Conservation (phyloP, 1,139 yeast species). For the Yarrowia galli region DNA sequence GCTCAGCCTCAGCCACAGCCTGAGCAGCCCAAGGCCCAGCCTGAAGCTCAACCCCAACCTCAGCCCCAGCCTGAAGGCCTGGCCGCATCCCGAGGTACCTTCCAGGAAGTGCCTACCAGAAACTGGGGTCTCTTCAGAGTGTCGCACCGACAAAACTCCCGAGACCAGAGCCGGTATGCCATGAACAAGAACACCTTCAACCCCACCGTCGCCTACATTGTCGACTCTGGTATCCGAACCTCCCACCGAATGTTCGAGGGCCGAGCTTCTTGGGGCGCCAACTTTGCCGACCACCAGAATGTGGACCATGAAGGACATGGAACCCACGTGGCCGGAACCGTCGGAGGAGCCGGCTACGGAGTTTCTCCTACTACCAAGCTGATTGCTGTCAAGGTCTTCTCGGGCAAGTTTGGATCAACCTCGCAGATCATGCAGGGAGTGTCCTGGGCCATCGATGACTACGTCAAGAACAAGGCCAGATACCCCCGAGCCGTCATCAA, state of each 20-base stretch:
- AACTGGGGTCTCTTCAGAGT: conserved; percentile 74
- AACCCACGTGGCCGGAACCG: conserved; percentile 57
- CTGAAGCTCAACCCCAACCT: too few species aligned
- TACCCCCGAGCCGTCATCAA: conserved; percentile 88
- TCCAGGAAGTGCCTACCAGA: conserved; percentile 45
- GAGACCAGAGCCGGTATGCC: conserved; percentile 53
- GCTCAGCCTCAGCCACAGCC: too few species aligned
- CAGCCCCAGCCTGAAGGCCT: too few species aligned
- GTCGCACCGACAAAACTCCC: conserved; percentile 51
- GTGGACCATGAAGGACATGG: conserved; percentile 54
- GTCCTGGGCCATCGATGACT: conserved; percentile 52
- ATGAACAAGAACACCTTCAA: conserved; percentile 76
- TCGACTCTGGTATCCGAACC: conserved; percentile 58
- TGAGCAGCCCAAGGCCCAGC: too few species aligned
- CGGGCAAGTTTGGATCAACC: conserved; percentile 47
- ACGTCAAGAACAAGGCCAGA: conserved; percentile 60
- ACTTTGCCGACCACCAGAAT: conserved; percentile 49
- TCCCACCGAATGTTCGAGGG: conserved; percentile 60
- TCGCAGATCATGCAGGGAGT: conserved; percentile 57
- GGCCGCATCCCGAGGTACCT: background rate
- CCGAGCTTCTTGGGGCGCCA: conserved; percentile 54
- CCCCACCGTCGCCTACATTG: conserved; percentile 61
- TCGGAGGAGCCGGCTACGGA: conserved; percentile 55
- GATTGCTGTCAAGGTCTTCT: conserved; percentile 53
- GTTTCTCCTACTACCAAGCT: conserved; percentile 55